These are phyloP conservation scores for Penicillium cosmopolitanum DNA, from an alignment of 495 filamentous ascomycete genomes.

Conservation along the genomic window DNA sequence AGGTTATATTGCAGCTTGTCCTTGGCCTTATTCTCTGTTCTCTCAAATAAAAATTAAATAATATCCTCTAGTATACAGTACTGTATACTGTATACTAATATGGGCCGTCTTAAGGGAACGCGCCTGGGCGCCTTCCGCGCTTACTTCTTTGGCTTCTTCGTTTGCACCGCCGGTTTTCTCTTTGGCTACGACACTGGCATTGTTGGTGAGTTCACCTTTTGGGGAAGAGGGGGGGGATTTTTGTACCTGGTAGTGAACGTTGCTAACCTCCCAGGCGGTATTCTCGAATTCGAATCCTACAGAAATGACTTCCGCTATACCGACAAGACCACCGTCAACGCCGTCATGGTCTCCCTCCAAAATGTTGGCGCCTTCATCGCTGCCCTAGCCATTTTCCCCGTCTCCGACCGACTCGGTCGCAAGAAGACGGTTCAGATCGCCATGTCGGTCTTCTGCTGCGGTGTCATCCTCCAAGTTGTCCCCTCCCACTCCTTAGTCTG, in stretches of 20 bases:
- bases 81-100: slow-evolving; percentile 2
- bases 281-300: slow-evolving; percentile 30
- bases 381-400: slow-evolving; percentile 44
- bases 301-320: slow-evolving; percentile 29
- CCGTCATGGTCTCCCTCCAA: slow-evolving; percentile 36
- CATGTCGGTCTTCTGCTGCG: slow-evolving; percentile 47
- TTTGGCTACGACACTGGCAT: slow-evolving; percentile 38
- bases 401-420: slow-evolving; percentile 47
- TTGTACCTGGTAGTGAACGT: neutral
- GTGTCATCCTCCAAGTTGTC: slow-evolving; percentile 46
- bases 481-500: slow-evolving; percentile 47
- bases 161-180: slow-evolving; percentile 32
- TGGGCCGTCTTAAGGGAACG: slow-evolving; percentile 27
- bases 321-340: slow-evolving; percentile 31
- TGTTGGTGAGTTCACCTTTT: slow-evolving; percentile 23
- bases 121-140: slow-evolving; percentile 31
- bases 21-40: neutral
- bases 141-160: slow-evolving; percentile 34
- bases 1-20: neutral
- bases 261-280: slow-evolving; percentile 21
- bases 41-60: neutral
- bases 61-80: neutral
- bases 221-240: neutral
- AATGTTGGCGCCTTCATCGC: slow-evolving; percentile 37
- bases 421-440: slow-evolving; percentile 45